Evolutionary conservation across 73 alveolate genomes (phyloP).

Genomic region (Chromera velia): DNA sequence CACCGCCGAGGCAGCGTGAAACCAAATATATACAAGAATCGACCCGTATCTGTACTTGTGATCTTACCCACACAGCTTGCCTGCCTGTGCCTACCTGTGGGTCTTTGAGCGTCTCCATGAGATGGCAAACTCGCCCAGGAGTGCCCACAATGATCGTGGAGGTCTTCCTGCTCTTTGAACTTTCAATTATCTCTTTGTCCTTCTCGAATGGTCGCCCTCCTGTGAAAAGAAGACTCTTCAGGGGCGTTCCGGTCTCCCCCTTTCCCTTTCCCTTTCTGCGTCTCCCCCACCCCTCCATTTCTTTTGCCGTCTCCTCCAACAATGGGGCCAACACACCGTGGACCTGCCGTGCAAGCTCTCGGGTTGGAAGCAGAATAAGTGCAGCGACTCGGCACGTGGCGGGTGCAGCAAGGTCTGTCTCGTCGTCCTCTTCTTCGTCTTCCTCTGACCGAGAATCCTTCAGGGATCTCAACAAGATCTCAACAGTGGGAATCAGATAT

Average conservation of each 20-base stretch:
- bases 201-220: no score
- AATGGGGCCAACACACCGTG: slow-evolving; percentile 44
- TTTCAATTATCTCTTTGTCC: no score
- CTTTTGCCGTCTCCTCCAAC: no score
- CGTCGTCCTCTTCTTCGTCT: slow-evolving; percentile 32
- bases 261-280: no score
- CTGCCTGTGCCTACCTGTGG: background rate
- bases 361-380: slow-evolving; percentile 70
- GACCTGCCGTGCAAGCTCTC: slow-evolving; percentile 76
- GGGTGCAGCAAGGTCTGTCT: slow-evolving; percentile 1
- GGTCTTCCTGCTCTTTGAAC: no score
- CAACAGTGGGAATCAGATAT: slow-evolving; percentile 74
- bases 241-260: no score
- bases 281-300: no score
- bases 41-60: background rate
- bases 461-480: slow-evolving; percentile 47
- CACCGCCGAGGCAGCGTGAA: no score
- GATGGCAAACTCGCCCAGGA: background rate
- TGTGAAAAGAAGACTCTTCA: no score
- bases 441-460: slow-evolving; percentile 36
- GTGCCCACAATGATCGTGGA: slow-evolving; percentile 12
- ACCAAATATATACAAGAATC: no score
- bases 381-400: slow-evolving; percentile 14
- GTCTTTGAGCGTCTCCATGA: background rate
- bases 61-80: background rate